Percentiles rank a stretch among this genome's conserved stretches.
Evolutionary conservation across 1,139 yeast genomes (phyloP).

Genomic region (Protomyces arabidopsidicola): DNA sequence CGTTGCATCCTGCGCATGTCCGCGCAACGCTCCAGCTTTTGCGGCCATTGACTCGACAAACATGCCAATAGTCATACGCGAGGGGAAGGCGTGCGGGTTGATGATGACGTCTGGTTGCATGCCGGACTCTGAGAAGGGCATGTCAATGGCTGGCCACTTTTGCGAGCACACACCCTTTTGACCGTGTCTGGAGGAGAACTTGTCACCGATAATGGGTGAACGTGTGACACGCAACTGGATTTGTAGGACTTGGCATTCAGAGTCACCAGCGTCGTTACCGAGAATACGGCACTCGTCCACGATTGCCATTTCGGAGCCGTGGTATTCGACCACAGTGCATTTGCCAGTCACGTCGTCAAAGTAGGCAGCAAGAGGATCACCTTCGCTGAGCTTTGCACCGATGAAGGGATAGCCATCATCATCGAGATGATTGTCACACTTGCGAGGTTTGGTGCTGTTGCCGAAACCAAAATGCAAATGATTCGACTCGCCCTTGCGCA

Average conservation of each 20-base stretch:
- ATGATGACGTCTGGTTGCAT: slow-evolving; percentile 96
- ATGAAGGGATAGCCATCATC: slow-evolving; percentile 89
- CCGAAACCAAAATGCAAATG: slow-evolving; percentile 96
- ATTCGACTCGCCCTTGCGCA: slow-evolving; percentile 91
- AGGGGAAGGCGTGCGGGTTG: slow-evolving; percentile 99
- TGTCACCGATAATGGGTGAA: slow-evolving; percentile 93
- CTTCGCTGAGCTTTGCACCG: slow-evolving; percentile 85
- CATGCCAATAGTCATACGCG: slow-evolving; percentile 99
- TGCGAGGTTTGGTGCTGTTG: slow-evolving; percentile 81
- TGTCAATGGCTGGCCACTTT: slow-evolving; percentile 93
- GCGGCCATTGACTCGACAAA: slow-evolving; percentile 97
- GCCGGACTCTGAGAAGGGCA: slow-evolving; percentile 96
- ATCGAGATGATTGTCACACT: slow-evolving; percentile 83
- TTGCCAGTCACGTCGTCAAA: slow-evolving; percentile 87
- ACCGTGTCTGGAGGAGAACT: slow-evolving; percentile 96
- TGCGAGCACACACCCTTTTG: slow-evolving; percentile 99
- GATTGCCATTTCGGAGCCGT: slow-evolving; percentile 89
- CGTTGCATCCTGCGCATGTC: slow-evolving; percentile 94
- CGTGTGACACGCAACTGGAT: slow-evolving; percentile 89
- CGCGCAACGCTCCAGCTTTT: slow-evolving; percentile 96
- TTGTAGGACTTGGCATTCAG: slow-evolving; percentile 77
- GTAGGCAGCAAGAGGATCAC: slow-evolving; percentile 92
- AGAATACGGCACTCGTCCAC: slow-evolving; percentile 90
- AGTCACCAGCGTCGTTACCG: slow-evolving; percentile 69
- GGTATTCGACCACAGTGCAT: slow-evolving; percentile 88